These are phyloP conservation scores for Microbotryum violaceum DNA, from an alignment of 1,284 basidiomycete species.

Conservation along the genomic window DNA sequence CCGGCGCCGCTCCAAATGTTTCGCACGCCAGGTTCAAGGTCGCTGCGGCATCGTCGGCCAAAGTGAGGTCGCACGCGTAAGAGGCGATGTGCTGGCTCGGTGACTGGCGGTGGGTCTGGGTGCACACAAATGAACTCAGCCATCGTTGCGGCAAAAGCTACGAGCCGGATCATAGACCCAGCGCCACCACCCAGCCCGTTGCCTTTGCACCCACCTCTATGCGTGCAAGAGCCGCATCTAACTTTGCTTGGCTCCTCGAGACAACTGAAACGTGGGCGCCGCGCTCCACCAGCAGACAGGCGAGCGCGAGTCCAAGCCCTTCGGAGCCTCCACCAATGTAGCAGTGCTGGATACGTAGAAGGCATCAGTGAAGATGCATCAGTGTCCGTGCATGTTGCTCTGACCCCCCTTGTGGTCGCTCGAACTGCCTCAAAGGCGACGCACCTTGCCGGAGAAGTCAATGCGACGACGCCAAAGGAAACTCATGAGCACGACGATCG, in stretches of 20 bases:
- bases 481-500: neutral
- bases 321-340: slow-evolving; percentile 74
- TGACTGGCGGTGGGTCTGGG: slow-evolving; percentile 40
- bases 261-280: slow-evolving; percentile 78
- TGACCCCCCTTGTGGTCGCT: too few species aligned
- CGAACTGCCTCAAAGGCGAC: slow-evolving; percentile 4
- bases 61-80: slow-evolving; percentile 58
- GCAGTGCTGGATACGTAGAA: slow-evolving; percentile 49
- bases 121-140: neutral
- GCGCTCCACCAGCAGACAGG: slow-evolving; percentile 55
- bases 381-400: too few species aligned
- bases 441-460: slow-evolving; percentile 40
- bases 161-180: too few species aligned
- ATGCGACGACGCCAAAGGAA: slow-evolving; percentile 5
- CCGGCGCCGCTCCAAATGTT: slow-evolving; percentile 55
- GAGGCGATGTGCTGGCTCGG: slow-evolving; percentile 52
- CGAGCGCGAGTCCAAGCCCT: slow-evolving; percentile 67
- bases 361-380: too few species aligned
- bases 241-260: slow-evolving; percentile 57
- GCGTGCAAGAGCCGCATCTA: slow-evolving; percentile 53
- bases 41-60: slow-evolving; percentile 48
- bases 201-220: slow-evolving; percentile 51
- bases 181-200: too few species aligned
- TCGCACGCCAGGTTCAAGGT: slow-evolving; percentile 58
- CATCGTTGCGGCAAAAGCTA: slow-evolving; percentile 27